Base-by-base conservation (phyloP, 768 basidiomycete species). In the Clitopilus passeckerianus region DNA sequence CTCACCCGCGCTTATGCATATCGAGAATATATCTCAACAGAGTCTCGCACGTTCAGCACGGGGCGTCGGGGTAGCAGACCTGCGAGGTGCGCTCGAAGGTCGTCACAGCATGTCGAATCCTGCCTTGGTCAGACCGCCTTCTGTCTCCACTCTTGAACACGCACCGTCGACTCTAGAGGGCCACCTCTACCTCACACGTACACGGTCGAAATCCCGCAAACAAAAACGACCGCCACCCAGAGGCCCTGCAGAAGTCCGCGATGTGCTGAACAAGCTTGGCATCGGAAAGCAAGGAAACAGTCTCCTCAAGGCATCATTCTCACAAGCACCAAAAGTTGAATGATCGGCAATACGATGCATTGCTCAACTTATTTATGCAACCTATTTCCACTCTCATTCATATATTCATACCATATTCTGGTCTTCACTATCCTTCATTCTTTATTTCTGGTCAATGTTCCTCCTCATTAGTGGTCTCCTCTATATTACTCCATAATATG, bases 21-120 rank as follows among this genome's bases (percentile, higher is more conserved):
- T 91, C 56, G 91, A 95, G 66, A 96, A 96, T 70, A 77, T 92
- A 34, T 96, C 95, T 6, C 77, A 93, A 58, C 90, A 91, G 68
- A 93, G 91, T 67, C 74, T 96, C 59, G 83, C 89, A 18, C 83
- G 91, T 58, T 90, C 91, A 3, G 84, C 84, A 2, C 82, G 89
- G 60, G 88, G 89, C 0, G 86, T 96, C 15, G 95, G 94, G 22
- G 93, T 96, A 22, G 86, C 85, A 1, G 93, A 95, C 68, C 79
- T 97, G 33, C 81, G 93, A 57, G 93, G 95, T 64, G 95, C 95
- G 4, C 75, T 97, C 4, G 91, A 93, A 74, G 92, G 92, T 20
- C 85, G 91, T 41, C 86, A 83, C 64, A 90, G 89, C 67, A 84
- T 90, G 81, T 92, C 91, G 15, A 93, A 91, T 68, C 82, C 89